Evolutionary conservation across 2,329 filamentous ascomycete genomes (phyloP).

Genomic region (Xylaria sp.): DNA sequence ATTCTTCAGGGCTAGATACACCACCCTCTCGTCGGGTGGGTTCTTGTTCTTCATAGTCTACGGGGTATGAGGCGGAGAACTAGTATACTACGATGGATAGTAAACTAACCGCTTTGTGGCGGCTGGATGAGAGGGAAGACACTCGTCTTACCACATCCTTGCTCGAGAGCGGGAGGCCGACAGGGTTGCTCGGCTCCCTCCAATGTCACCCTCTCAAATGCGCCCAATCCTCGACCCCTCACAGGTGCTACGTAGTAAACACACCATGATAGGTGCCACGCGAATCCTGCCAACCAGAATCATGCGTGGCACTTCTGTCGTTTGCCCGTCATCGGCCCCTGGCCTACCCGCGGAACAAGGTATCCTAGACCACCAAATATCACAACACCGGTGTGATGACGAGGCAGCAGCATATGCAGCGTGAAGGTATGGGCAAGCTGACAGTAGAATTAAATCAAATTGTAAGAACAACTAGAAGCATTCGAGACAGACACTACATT

Average conservation of each 20-base stretch:
- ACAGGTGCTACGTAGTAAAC: background rate
- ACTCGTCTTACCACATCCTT: too few species aligned
- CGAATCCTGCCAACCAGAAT: background rate
- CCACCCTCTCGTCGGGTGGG: conserved; percentile 17
- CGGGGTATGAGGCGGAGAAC: background rate
- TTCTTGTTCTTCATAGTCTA: conserved; percentile 12
- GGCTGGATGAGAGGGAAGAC: too few species aligned
- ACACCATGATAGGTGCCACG: background rate
- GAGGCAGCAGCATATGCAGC: too few species aligned
- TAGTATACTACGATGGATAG: background rate
- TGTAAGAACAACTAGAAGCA: too few species aligned
- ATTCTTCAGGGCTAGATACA: conserved; percentile 22
- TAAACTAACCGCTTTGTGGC: too few species aligned
- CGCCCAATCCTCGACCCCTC: background rate
- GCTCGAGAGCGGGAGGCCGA: too few species aligned
- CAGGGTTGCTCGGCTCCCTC: too few species aligned
- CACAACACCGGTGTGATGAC: too few species aligned
- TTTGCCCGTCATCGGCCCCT: too few species aligned
- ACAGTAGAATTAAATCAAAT: too few species aligned
- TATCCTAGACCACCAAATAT: background rate
- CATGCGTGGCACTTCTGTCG: background rate
- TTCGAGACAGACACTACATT: too few species aligned
- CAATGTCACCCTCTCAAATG: background rate
- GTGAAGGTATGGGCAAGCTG: too few species aligned
- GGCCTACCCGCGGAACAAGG: background rate